Evolutionary conservation across 169 alveolate species (phyloP).

Genomic region (Eimeria necatrix): DNA sequence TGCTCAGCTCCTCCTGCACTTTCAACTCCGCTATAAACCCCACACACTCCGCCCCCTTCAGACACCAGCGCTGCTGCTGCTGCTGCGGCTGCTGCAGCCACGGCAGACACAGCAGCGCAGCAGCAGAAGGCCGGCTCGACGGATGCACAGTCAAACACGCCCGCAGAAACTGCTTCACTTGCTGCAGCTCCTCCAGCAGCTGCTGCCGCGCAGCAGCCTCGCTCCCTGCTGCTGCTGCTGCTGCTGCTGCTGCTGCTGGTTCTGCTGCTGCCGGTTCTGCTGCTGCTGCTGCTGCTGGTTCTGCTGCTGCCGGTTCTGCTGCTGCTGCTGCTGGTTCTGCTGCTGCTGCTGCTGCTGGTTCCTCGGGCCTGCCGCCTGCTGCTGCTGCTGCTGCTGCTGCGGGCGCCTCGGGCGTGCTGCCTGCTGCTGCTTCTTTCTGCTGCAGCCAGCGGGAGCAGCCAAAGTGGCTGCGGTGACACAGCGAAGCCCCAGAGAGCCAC

Average conservation of each 20-base stretch:
- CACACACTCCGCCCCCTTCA: conserved; percentile 5
- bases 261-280: neutral
- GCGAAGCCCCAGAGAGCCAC: conserved; percentile 35
- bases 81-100: conserved; percentile 37
- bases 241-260: neutral
- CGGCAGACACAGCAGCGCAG: conserved; percentile 11
- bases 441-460: neutral
- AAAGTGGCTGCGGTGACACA: neutral
- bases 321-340: neutral
- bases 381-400: neutral
- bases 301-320: neutral
- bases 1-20: conserved; percentile 37
- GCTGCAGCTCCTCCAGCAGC: neutral
- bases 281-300: neutral
- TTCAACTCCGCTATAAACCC: conserved; percentile 8
- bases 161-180: conserved; percentile 20
- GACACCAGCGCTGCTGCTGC: conserved; percentile 37
- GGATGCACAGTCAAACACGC: conserved; percentile 40
- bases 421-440: neutral
- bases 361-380: neutral
- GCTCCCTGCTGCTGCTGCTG: neutral
- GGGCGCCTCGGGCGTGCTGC: too few relatives aligned
- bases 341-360: neutral
- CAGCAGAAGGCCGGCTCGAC: conserved; percentile 9
- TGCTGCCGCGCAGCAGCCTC: neutral